Base-by-base conservation (phyloP, 1,139 yeast genomes). In the Saccharomyces hybrid region DNA sequence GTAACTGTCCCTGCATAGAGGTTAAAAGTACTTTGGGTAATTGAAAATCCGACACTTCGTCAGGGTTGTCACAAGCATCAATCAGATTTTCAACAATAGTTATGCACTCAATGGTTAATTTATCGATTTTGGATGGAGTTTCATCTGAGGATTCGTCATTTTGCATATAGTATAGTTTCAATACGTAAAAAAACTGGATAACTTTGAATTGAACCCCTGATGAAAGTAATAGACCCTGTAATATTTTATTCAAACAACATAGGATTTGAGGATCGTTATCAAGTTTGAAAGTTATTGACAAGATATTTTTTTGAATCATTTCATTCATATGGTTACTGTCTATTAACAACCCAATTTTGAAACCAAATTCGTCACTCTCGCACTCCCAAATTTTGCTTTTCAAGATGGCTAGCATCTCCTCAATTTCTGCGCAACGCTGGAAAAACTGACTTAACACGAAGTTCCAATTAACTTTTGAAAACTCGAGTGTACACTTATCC, bases 241-340 rank as follows among this genome's bases (percentile, higher is more conserved):
- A 48, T 14, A 62, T 56, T 34, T 57, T 59, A 21, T 54, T 53
- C 9, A 57, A 28, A 14, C 61, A 55, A 21, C 38, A n/a, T 4
- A 58, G 12, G 11, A 56, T 47, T 12, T 54, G 42, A 3, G 61
- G 59, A 52, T 64, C 64, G 9, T 56, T 60, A 9, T 56, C 32
- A 4, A 56, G 49, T 42, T 59, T 59, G 24, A 55, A 50, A 2
- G 61, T 50, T 11, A 59, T 50, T 11, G 64, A 59, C 21, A 64
- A 46, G 46, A 64, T 61, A 49, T 56, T 60, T 34, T 57, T 61
- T 21, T 62, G 56, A 14, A 62, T 56, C 62, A 60, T 59, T 11
- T 57, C 56, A 21, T 52, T 55, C 21, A 61, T 46, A 27, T 52
- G 54, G 11, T 48, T 46, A 32, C 52, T 53, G n/a, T 57, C 56